Conservation (phyloP, 2,329 filamentous ascomycete genomes). For the Fusarium subtropicale region DNA sequence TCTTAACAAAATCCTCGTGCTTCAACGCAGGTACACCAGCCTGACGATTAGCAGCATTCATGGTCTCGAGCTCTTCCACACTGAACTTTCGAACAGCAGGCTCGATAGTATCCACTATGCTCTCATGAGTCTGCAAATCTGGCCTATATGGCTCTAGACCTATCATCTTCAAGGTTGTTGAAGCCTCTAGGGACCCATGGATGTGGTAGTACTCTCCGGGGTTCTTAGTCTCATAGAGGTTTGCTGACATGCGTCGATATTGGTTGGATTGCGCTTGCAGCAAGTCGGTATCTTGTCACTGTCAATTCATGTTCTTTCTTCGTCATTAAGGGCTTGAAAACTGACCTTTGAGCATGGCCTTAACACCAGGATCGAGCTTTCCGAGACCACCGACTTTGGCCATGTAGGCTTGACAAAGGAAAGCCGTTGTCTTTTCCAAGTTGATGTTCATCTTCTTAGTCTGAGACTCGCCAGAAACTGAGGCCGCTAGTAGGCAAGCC, state of each 20-base stretch:
- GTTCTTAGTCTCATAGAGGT: slow-evolving; percentile 76
- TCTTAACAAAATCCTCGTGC: slow-evolving; percentile 68
- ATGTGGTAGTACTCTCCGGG: slow-evolving; percentile 78
- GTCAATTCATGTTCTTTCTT: not conserved
- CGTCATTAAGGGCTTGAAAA: not conserved
- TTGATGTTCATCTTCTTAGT: slow-evolving; percentile 47
- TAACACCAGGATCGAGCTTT: slow-evolving; percentile 53
- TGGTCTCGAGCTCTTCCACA: slow-evolving; percentile 65
- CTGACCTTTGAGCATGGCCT: slow-evolving; percentile 48
- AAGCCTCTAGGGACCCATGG: slow-evolving; percentile 79
- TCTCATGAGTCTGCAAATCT: slow-evolving; percentile 69
- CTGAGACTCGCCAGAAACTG: slow-evolving; percentile 27
- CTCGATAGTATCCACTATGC: slow-evolving; percentile 70
- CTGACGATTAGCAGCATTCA: slow-evolving; percentile 67
- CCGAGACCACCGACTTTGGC: slow-evolving; percentile 54
- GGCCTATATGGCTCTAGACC: slow-evolving; percentile 71
- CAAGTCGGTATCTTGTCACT: slow-evolving; percentile 73
- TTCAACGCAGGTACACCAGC: slow-evolving; percentile 71
- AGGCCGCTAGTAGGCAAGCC: slow-evolving; percentile 50
- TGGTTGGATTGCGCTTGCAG: slow-evolving; percentile 76
- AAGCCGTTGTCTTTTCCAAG: slow-evolving; percentile 56
- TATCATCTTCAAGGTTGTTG: slow-evolving; percentile 76
- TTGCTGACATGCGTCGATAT: slow-evolving; percentile 79
- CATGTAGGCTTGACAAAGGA: slow-evolving; percentile 56
- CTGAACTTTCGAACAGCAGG: slow-evolving; percentile 66